These are phyloP conservation scores for Saussurea involucrata DNA, from an alignment of 129 eudicot species.

Conservation along the genomic window DNA sequence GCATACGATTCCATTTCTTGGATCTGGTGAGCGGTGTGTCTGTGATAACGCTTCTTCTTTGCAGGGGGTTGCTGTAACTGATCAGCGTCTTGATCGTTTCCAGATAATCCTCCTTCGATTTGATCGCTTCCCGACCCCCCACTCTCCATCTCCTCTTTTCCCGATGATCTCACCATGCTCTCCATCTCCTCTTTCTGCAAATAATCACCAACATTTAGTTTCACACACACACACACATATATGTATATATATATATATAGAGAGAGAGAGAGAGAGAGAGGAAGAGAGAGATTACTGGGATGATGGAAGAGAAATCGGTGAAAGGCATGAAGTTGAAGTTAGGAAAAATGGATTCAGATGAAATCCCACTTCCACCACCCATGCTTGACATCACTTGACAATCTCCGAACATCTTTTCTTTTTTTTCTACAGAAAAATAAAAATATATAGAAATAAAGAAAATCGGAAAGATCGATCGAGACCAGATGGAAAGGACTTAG, in stretches of 20 bases:
- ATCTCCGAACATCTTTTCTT: slow-evolving; percentile 77
- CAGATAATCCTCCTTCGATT: slow-evolving; percentile 60
- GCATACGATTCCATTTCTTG: slow-evolving; percentile 71
- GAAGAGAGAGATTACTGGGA: background rate
- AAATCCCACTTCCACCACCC: slow-evolving; percentile 54
- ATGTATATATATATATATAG: background rate
- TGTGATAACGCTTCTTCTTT: slow-evolving; percentile 57
- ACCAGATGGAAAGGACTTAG: background rate
- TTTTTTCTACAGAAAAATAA: background rate
- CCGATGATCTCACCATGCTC: slow-evolving; percentile 39
- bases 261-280: background rate
- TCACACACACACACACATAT: background rate
- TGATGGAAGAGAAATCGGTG: slow-evolving; percentile 53
- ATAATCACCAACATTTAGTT: background rate
- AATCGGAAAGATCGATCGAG: background rate
- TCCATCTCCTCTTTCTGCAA: slow-evolving; percentile 66
- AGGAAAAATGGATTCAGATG: slow-evolving; percentile 60
- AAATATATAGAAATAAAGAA: background rate
- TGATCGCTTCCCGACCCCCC: slow-evolving; percentile 81
- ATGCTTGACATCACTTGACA: slow-evolving; percentile 83
- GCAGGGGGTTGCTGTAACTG: slow-evolving; percentile 32
- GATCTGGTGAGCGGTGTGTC: slow-evolving; percentile 69
- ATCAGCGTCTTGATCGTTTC: slow-evolving; percentile 47
- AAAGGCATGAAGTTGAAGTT: slow-evolving; percentile 85
- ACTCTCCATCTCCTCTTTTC: slow-evolving; percentile 69